Evolutionary conservation across 148 eudicot genomes (phyloP).

Genomic region (Vaccinium macrocarpon): DNA sequence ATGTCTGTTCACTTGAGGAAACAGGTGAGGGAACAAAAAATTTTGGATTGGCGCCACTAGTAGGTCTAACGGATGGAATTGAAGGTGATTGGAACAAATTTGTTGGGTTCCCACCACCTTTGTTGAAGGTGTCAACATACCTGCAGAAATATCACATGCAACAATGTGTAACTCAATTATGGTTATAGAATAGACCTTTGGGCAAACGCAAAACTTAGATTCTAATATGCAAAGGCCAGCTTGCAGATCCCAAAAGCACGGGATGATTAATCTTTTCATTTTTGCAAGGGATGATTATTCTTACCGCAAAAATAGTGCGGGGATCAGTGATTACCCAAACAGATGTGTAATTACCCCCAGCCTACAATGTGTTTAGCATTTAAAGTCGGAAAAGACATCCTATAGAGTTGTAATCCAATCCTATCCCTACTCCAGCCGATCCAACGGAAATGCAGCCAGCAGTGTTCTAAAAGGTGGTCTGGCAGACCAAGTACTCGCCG

Average conservation of each 20-base stretch:
- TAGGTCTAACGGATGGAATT: constrained; percentile 51
- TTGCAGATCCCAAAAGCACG: background rate
- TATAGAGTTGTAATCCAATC: background rate
- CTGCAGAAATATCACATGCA: constrained; percentile 31
- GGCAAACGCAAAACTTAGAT: background rate
- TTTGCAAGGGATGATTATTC: background rate
- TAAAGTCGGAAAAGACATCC: background rate
- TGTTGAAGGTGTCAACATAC: constrained; percentile 90
- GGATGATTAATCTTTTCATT: background rate
- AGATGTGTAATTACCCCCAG: too few relatives aligned
- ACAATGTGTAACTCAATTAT: background rate
- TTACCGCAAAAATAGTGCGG: background rate
- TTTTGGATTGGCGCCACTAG: constrained; percentile 40
- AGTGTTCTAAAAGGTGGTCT: background rate
- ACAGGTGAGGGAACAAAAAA: constrained; percentile 70
- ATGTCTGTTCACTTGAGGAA: constrained; percentile 31
- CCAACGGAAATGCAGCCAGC: background rate
- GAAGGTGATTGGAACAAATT: constrained; percentile 66
- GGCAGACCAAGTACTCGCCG: too few relatives aligned
- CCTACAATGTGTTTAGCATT: background rate
- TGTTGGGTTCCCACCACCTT: constrained; percentile 67
- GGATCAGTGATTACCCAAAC: background rate
- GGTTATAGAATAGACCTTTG: too few relatives aligned
- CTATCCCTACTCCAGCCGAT: background rate
- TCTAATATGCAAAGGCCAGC: background rate